phyloP scores from a whole-genome alignment of 495 filamentous ascomycete species.

The Rostrohypoxylon terebratum region DNA sequence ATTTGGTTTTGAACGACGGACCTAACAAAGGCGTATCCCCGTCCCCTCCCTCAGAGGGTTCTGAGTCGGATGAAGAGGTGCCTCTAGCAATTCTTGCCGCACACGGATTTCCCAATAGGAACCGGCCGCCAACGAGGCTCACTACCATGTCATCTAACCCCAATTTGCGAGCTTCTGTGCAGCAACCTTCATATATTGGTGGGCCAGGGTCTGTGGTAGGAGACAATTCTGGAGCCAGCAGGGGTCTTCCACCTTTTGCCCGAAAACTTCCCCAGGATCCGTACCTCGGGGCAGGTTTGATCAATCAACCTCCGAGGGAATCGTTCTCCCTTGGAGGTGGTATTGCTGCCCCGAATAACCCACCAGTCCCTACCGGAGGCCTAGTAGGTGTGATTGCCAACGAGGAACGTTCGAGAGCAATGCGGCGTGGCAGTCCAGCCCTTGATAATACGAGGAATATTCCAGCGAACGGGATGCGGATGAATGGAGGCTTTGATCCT shows the following conservation, averaged over 20 bases:
- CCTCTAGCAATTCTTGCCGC: constrained; percentile 89
- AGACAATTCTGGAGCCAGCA: constrained; percentile 38
- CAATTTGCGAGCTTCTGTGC: constrained; percentile 64
- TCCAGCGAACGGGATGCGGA: constrained; percentile 47
- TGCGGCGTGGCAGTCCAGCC: constrained; percentile 83
- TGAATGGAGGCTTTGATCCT: constrained; percentile 57
- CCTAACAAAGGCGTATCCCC: constrained; percentile 46
- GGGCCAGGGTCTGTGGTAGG: constrained; percentile 43
- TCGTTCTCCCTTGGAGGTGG: constrained; percentile 77
- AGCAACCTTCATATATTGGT: constrained; percentile 36
- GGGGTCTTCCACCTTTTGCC: constrained; percentile 82
- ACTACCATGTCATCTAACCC: constrained; percentile 73
- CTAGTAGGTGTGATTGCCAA: constrained; percentile 90
- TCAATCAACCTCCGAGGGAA: constrained; percentile 80
- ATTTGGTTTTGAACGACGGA: constrained; percentile 54
- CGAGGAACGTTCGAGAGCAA: constrained; percentile 81
- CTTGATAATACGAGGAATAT: constrained; percentile 51
- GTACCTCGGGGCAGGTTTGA: constrained; percentile 84
- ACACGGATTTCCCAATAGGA: constrained; percentile 91
- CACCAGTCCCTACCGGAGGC: constrained; percentile 69
- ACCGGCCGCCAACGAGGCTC: constrained; percentile 79
- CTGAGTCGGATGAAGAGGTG: constrained; percentile 87
- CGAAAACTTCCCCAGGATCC: constrained; percentile 88
- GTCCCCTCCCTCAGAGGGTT: constrained; percentile 59
- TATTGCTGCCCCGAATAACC: constrained; percentile 62